Percentiles rank a stretch among this genome's conserved stretches.
Conservation (phyloP, 2,329 filamentous ascomycete genomes). For the Aspergillus sp. region DNA sequence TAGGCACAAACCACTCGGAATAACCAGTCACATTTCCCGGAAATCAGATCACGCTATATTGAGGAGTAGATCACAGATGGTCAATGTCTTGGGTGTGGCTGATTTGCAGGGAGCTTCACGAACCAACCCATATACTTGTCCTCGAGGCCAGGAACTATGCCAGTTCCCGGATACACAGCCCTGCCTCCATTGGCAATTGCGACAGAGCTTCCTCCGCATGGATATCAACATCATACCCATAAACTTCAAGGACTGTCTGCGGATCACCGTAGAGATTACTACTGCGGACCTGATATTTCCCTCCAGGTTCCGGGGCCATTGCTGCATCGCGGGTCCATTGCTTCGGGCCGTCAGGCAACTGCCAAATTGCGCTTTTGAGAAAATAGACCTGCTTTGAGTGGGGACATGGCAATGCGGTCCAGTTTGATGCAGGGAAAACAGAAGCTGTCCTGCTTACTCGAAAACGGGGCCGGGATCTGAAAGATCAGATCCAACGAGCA, state of each 20-base stretch:
- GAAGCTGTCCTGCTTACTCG: too few relatives aligned
- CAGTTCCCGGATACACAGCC: not conserved
- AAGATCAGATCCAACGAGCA: too few relatives aligned
- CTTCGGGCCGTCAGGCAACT: conserved; percentile 39
- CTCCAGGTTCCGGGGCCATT: conserved; percentile 37
- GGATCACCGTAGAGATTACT: conserved; percentile 47
- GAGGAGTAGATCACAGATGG: too few relatives aligned
- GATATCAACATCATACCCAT: conserved; percentile 43
- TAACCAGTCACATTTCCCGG: too few relatives aligned
- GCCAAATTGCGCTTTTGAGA: conserved; percentile 45
- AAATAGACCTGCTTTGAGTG: conserved; percentile 39
- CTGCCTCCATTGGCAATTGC: not conserved
- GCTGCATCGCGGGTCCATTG: conserved; percentile 39
- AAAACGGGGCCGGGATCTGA: too few relatives aligned
- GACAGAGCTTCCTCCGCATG: conserved; percentile 28
- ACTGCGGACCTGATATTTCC: conserved; percentile 31
- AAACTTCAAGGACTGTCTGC: conserved; percentile 42
- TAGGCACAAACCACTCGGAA: too few relatives aligned
- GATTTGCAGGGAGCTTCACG: not conserved
- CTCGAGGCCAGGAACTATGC: not conserved
- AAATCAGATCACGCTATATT: too few relatives aligned
- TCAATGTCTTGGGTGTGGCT: too few relatives aligned
- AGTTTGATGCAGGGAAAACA: too few relatives aligned
- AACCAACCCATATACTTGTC: not conserved
- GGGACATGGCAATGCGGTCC: too few relatives aligned